These are phyloP conservation scores for Leishmania major DNA, from an alignment of 208 protist genomes.

Conservation along the genomic window DNA sequence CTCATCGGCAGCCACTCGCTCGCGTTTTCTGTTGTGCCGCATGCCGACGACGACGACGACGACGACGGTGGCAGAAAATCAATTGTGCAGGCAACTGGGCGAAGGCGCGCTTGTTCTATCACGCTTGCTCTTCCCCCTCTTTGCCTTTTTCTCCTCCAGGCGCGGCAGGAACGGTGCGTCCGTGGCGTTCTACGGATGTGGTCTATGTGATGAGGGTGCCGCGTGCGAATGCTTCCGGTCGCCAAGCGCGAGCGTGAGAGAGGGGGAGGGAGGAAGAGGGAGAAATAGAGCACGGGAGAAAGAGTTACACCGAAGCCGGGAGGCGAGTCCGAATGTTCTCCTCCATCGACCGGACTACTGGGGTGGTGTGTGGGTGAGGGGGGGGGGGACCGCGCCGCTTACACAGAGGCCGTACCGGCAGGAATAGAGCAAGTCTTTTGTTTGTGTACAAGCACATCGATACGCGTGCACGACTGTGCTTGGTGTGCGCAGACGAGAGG, in stretches of 20 bases:
- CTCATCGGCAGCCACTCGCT: constrained; percentile 2
- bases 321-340: neutral
- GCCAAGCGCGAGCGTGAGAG: neutral
- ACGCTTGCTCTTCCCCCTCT: neutral
- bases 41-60: neutral
- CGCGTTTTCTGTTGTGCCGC: constrained; percentile 4
- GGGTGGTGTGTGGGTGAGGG: neutral
- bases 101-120: neutral
- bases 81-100: neutral
- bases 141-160: neutral
- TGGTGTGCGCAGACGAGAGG: neutral
- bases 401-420: neutral
- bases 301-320: too few relatives aligned
- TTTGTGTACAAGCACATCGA: neutral
- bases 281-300: neutral
- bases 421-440: neutral
- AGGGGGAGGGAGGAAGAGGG: neutral
- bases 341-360: neutral
- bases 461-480: neutral
- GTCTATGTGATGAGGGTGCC: neutral
- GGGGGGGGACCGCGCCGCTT: too few relatives aligned
- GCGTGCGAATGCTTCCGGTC: neutral
- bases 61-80: neutral
- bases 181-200: neutral
- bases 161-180: neutral